Base-by-base conservation (phyloP, 768 basidiomycete species). In the Boletus pseudo-olivaceus region DNA sequence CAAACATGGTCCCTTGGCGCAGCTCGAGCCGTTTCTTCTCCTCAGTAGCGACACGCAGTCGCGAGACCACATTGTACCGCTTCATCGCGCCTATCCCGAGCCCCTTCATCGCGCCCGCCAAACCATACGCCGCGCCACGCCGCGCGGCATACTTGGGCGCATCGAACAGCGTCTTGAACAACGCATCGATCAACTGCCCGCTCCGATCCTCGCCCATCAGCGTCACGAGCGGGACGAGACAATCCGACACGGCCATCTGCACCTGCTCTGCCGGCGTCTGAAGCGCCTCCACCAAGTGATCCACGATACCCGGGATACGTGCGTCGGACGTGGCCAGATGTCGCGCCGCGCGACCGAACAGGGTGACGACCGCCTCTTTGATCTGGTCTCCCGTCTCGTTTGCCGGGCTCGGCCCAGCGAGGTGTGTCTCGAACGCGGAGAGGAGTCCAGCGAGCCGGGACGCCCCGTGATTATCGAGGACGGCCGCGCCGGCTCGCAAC, bases 81-180 rank as follows among this genome's bases (percentile, higher is more conserved):
- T 94, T 93, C 75, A 98, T 83, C 0, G 85, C 83, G 0, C 82
- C 76, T 29, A 98, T 82, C 1, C 97, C 97, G 1, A 86, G 81
- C n/a, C 97, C 97, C 63, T 89, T 90, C 66, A 98, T 79, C 40
- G 92, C 82, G 27, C 97, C 97, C 2, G 96, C 93, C 19, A 99
- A 73, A 39, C 96, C 97, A 69, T 98, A 98, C 1, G 96, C 95
- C 1, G 96, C 95, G 32, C 97, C 97, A n/a, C 96, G 83, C n/a
- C 97, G 83, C 47, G 83, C 80, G 10, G 92, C 96, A 65, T 99
- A 98, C 68, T 94, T 98, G 8, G 83, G 76, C 5, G 84, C 85
- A 46, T 83, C 78, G 55, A 90, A 84, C 17, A 98, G 77, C 33
- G 93, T 87, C 11, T 83, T 78, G 61, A 94, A 81, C 4, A 99